phyloP scores from a whole-genome alignment of 768 basidiomycete genomes.

The Postia placenta region DNA sequence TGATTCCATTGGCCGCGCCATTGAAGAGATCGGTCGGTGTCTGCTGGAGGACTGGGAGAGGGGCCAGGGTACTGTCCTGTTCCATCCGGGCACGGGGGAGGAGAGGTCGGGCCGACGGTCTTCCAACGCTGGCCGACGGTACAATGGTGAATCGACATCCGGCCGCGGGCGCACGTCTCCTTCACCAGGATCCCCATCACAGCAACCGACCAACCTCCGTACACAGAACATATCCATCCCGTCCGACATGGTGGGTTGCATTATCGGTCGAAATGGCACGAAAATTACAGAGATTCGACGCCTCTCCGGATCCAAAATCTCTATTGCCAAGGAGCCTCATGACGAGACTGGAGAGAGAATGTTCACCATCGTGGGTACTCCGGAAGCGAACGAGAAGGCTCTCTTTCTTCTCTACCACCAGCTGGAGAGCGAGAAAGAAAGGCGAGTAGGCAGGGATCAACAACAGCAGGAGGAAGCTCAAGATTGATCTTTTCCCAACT shows the following conservation, averaged over 20 bases:
- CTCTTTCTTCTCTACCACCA: slow-evolving; percentile 96
- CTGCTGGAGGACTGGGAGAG: slow-evolving; percentile 96
- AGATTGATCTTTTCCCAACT: slow-evolving; percentile 12
- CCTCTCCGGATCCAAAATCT: slow-evolving; percentile 95
- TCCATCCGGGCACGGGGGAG: slow-evolving; percentile 87
- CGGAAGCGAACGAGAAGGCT: slow-evolving; percentile 96
- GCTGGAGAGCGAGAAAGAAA: slow-evolving; percentile 93
- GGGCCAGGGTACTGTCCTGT: slow-evolving; percentile 88
- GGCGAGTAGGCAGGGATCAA: slow-evolving; percentile 80
- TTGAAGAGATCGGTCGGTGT: slow-evolving; percentile 94
- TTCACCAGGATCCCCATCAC: slow-evolving; percentile 43
- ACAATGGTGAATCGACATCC: slow-evolving; percentile 19
- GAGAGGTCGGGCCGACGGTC: slow-evolving; percentile 64
- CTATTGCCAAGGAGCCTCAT: slow-evolving; percentile 98
- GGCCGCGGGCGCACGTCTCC: slow-evolving; percentile 42
- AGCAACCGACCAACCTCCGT: slow-evolving; percentile 66
- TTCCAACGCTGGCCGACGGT: slow-evolving; percentile 39
- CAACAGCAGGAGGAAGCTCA: slow-evolving; percentile 62
- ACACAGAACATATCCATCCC: slow-evolving; percentile 99
- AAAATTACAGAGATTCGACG: slow-evolving; percentile 99
- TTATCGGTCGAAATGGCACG: slow-evolving; percentile 93
- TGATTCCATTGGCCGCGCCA: slow-evolving; percentile 87
- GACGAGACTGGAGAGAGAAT: slow-evolving; percentile 99
- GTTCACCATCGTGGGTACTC: slow-evolving; percentile 98
- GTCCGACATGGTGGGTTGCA: slow-evolving; percentile 97